Conservation (phyloP, 78 protist genomes). For the Chrysochromulina parva region DNA sequence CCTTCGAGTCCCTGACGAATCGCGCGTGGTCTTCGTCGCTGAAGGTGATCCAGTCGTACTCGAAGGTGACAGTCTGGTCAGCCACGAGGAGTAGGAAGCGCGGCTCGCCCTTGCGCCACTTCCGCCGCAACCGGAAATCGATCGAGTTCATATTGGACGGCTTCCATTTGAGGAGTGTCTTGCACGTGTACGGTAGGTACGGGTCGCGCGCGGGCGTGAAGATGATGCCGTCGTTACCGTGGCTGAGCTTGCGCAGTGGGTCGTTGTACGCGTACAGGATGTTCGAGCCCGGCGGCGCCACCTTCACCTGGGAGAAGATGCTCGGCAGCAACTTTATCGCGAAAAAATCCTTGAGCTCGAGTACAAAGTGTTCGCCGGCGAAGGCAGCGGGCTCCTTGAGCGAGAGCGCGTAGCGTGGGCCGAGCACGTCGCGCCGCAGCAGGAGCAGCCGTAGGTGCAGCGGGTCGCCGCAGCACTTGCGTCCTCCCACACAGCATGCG, state of each 20-base stretch:
- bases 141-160: conserved; percentile 27
- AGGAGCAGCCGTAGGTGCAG: not conserved
- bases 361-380: not conserved
- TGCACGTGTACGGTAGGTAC: not conserved
- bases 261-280: not conserved
- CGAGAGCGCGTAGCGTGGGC: not conserved
- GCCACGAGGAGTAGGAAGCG: not conserved
- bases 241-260: conserved; percentile 20
- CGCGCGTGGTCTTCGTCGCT: not conserved
- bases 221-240: conserved; percentile 52
- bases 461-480: not conserved
- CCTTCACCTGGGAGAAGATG: not conserved
- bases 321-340: not conserved
- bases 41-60: not conserved
- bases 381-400: not conserved
- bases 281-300: not conserved
- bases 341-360: not conserved
- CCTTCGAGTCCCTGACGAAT: not conserved
- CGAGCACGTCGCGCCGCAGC: not conserved
- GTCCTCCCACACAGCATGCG: not conserved
- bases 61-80: too few relatives aligned
- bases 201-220: conserved; percentile 36
- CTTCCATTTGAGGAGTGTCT: conserved; percentile 44
- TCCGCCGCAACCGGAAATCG: conserved; percentile 20
- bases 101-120: not conserved